phyloP scores from a whole-genome alignment of 2,329 filamentous ascomycete species.

The Periconia sp. region DNA sequence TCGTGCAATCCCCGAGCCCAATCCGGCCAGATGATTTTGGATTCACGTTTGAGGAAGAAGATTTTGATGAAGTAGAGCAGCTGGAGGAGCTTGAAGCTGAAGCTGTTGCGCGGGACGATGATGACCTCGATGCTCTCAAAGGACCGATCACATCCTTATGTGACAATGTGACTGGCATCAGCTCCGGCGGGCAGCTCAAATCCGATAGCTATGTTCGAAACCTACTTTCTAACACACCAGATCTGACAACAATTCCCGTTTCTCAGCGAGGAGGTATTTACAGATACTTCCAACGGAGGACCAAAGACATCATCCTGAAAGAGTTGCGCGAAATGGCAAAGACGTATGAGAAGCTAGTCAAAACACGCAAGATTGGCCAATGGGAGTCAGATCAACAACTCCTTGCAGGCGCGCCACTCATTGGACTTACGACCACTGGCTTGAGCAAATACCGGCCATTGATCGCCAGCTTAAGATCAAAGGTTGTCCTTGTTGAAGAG shows the following conservation, averaged over 20 bases:
- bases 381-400: slow-evolving; percentile 60
- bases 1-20: slow-evolving; percentile 49
- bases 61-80: slow-evolving; percentile 64
- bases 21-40: slow-evolving; percentile 53
- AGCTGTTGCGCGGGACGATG: slow-evolving; percentile 55
- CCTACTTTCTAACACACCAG: slow-evolving; percentile 42
- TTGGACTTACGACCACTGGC: slow-evolving; percentile 76
- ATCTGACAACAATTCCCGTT: slow-evolving; percentile 64
- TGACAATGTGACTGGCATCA: slow-evolving; percentile 45
- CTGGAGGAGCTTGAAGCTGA: slow-evolving; percentile 64
- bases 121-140: slow-evolving; percentile 46
- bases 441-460: slow-evolving; percentile 77
- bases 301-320: slow-evolving; percentile 52
- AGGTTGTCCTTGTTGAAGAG: slow-evolving; percentile 74
- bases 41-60: slow-evolving; percentile 61
- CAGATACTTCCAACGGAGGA: slow-evolving; percentile 59
- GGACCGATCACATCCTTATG: slow-evolving; percentile 36
- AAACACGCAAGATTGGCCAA: slow-evolving; percentile 57
- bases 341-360: slow-evolving; percentile 54
- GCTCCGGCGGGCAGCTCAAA: slow-evolving; percentile 4
- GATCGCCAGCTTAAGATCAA: slow-evolving; percentile 66
- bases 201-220: slow-evolving; percentile 39
- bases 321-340: slow-evolving; percentile 55
- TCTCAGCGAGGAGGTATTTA: slow-evolving; percentile 66
- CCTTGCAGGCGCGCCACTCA: slow-evolving; percentile 50